Evolutionary conservation across 2,329 filamentous ascomycete genomes (phyloP).

Genomic region (Diaporthe eres): DNA sequence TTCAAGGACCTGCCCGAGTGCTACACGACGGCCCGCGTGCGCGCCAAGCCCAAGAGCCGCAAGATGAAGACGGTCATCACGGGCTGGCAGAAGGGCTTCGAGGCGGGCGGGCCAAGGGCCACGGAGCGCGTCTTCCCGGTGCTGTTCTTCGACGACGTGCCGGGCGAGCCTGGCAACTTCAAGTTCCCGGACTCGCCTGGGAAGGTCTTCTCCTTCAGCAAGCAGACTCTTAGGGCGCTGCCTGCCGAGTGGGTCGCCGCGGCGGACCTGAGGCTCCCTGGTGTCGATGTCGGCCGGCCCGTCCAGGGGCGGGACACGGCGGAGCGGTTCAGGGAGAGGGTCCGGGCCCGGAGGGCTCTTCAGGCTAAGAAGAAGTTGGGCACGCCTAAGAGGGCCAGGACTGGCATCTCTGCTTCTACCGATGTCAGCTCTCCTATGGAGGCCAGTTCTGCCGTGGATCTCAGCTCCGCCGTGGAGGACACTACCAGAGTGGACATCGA

Average conservation of each 20-base stretch:
- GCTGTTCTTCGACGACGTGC: conserved; percentile 33
- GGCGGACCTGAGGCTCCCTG: background rate
- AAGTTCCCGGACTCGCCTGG: background rate
- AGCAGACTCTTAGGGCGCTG: background rate
- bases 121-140: conserved; percentile 24
- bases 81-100: conserved; percentile 20
- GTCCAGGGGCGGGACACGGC: background rate
- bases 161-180: conserved; percentile 1
- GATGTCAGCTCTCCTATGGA: background rate
- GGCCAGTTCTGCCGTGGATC: background rate
- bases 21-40: background rate
- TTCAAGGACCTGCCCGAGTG: conserved; percentile 16
- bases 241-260: conserved; percentile 36
- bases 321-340: conserved; percentile 18
- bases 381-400: background rate
- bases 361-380: background rate
- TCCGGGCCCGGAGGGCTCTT: background rate
- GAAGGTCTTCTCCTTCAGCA: conserved; percentile 21
- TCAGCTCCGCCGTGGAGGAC: background rate
- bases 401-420: background rate
- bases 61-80: background rate
- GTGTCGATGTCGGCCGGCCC: background rate
- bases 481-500: background rate
- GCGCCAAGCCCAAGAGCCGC: background rate
- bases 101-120: background rate